Evolutionary conservation across 116 monocot species (phyloP), one percentile per base, ranked within the genome.

Genomic region (Posidonia oceanica): DNA sequence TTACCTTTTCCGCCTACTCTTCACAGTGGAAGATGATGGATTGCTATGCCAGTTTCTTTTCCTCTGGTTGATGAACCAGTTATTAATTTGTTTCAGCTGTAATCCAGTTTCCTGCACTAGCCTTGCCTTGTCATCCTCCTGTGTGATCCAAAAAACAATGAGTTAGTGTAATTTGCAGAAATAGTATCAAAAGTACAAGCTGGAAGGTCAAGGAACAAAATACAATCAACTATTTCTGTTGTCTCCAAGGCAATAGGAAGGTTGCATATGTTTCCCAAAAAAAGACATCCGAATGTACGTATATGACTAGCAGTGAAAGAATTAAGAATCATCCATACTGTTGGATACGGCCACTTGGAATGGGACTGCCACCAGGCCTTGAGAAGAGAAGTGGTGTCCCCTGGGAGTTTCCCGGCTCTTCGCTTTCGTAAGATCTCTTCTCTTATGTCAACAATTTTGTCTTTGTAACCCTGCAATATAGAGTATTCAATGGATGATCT

Each of bases 61-160:
- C 69, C 91, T 83, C 73, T 91, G 91, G 64, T 91, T 91, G 65
- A 91, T 91, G 77, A 91, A 91, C 91, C 91, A 91, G 71, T 91
- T 91, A 51, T 91, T 91, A 37, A 91, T 91, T 64, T 91, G 91
- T 63, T 91, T 91, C 61, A 91, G 78, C 22, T 91, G 91, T 56
- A 91, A 59, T 4, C 88, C 88, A 16, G 91, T 91, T 83, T 91
- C 91, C 74, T 91, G 83, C 39, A 91, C 91, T n/a, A 91, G 57
- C 37, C 85, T 72, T 10, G 91, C 85, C 76, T 91, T 91, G 53
- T 91, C 91, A 52, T 91, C 91, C 73, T 91, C 91, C 87, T 91
- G 74, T 52, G 55, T 36, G 37, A 69, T 37, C 5, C 4, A 37
- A 36, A 36, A 20, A 55, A 18, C 42, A 14, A 15, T 16, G 14